A percentile compares a stretch with the other conserved stretches of the same genome.
Conservation (phyloP, 1,284 basidiomycete genomes). For the Bjerkandera adusta region DNA sequence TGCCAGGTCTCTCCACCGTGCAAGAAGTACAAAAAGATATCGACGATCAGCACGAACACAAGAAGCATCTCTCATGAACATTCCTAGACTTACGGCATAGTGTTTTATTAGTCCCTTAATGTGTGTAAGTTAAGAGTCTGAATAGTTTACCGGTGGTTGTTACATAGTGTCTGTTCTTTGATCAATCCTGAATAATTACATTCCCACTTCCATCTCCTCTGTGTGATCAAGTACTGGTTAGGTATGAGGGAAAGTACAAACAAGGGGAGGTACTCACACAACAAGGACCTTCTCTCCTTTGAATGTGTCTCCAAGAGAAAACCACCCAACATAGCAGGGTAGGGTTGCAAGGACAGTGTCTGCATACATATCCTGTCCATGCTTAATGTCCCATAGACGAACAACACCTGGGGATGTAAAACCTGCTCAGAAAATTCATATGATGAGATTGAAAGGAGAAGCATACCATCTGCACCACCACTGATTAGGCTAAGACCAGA, state of each 20-base stretch:
- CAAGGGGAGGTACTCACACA: slow-evolving; percentile 45
- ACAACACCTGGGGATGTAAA: slow-evolving; percentile 51
- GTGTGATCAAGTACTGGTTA: neutral
- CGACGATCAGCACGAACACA: slow-evolving; percentile 33
- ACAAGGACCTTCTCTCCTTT: slow-evolving; percentile 54
- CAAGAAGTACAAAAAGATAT: slow-evolving; percentile 43
- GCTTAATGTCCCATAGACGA: slow-evolving; percentile 59
- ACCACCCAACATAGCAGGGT: slow-evolving; percentile 55
- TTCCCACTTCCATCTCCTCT: slow-evolving; percentile 24
- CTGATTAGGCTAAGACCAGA: slow-evolving; percentile 47
- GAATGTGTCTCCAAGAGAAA: slow-evolving; percentile 54
- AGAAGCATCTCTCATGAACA: too few relatives aligned
- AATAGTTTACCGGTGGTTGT: too few relatives aligned
- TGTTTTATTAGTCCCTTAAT: too few relatives aligned
- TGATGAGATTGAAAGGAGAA: neutral
- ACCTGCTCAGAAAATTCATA: slow-evolving; percentile 6
- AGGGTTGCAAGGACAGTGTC: slow-evolving; percentile 49
- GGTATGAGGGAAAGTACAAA: neutral
- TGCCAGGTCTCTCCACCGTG: slow-evolving; percentile 60
- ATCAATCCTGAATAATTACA: slow-evolving; percentile 18
- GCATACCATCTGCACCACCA: slow-evolving; percentile 61
- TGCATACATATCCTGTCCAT: slow-evolving; percentile 39
- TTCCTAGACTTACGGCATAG: too few relatives aligned
- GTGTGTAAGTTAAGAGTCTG: too few relatives aligned
- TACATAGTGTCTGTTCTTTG: too few relatives aligned